Evolutionary conservation across 1,284 basidiomycete species (phyloP).

Genomic region (Kalmanozyma brasiliensis): DNA sequence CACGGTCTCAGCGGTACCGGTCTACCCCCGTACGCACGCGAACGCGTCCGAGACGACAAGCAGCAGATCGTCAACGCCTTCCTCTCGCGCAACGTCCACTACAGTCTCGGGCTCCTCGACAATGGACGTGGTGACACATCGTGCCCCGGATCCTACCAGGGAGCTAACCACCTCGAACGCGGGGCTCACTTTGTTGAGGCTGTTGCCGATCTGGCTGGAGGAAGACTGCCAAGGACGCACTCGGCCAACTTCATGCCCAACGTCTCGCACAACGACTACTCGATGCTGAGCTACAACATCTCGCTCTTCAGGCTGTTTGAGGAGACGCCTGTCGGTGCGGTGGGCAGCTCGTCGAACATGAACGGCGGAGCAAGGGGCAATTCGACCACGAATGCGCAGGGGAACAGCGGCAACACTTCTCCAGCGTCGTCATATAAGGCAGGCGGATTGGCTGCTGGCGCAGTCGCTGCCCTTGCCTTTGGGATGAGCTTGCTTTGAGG

Average conservation of each 20-base stretch:
- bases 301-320: conserved; percentile 55
- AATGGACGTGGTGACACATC: conserved; percentile 62
- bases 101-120: conserved; percentile 58
- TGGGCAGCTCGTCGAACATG: background rate
- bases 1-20: conserved; percentile 51
- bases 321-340: conserved; percentile 24
- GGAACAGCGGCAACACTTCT: background rate
- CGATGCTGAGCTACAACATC: conserved; percentile 55
- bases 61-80: conserved; percentile 41
- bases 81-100: conserved; percentile 52
- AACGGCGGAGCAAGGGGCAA: background rate
- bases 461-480: conserved; percentile 10
- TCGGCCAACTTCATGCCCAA: conserved; percentile 57
- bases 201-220: conserved; percentile 19
- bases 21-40: conserved; percentile 48
- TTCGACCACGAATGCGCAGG: conserved; percentile 1
- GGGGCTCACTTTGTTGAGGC: conserved; percentile 52
- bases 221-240: conserved; percentile 48
- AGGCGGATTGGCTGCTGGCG: conserved; percentile 4
- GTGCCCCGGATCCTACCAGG: conserved; percentile 54
- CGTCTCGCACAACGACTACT: conserved; percentile 61
- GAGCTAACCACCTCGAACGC: conserved; percentile 58
- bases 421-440: background rate
- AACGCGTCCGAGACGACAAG: conserved; percentile 44
- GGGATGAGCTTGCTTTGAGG: conserved; percentile 18